Conservation (phyloP, 2,329 filamentous ascomycete species). For the Penicillium corylophilum region DNA sequence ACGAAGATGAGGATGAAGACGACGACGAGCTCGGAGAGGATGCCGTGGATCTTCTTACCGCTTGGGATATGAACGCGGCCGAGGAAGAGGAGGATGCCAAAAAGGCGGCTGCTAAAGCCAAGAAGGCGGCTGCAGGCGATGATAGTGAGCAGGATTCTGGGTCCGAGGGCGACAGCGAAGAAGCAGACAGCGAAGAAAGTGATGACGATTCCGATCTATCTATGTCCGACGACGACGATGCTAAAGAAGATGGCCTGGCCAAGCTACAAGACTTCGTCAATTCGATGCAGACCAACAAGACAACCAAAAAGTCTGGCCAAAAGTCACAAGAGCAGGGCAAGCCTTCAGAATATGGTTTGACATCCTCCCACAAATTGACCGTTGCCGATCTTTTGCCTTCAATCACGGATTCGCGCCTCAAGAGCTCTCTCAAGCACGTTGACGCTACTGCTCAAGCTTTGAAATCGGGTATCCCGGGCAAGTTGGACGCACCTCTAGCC, state of each 20-base stretch:
- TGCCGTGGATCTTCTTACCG: slow-evolving; percentile 62
- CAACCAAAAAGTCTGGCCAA: slow-evolving; percentile 30
- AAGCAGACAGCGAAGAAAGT: slow-evolving; percentile 47
- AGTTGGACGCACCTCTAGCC: slow-evolving; percentile 77
- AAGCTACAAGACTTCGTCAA: slow-evolving; percentile 69
- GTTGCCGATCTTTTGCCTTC: slow-evolving; percentile 73
- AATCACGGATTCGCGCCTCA: slow-evolving; percentile 71
- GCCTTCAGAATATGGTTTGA: slow-evolving; percentile 60
- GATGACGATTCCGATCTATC: slow-evolving; percentile 37
- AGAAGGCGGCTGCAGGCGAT: slow-evolving; percentile 30
- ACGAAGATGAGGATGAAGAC: slow-evolving; percentile 47
- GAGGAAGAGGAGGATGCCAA: slow-evolving; percentile 44
- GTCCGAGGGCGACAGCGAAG: slow-evolving; percentile 48
- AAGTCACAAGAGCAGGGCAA: slow-evolving; percentile 59
- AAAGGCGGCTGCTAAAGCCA: slow-evolving; percentile 29
- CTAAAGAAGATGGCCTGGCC: slow-evolving; percentile 55
- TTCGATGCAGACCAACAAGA: slow-evolving; percentile 54
- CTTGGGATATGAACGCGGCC: slow-evolving; percentile 55
- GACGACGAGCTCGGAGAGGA: slow-evolving; percentile 65
- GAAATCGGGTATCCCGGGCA: slow-evolving; percentile 61
- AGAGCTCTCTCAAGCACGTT: slow-evolving; percentile 75
- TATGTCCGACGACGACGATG: slow-evolving; percentile 48
- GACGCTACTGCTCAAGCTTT: slow-evolving; percentile 47
- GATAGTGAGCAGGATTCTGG: slow-evolving; percentile 38
- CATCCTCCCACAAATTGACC: slow-evolving; percentile 66